These are phyloP conservation scores for Floccularia luteovirens DNA, from an alignment of 768 basidiomycete species.

Conservation along the genomic window DNA sequence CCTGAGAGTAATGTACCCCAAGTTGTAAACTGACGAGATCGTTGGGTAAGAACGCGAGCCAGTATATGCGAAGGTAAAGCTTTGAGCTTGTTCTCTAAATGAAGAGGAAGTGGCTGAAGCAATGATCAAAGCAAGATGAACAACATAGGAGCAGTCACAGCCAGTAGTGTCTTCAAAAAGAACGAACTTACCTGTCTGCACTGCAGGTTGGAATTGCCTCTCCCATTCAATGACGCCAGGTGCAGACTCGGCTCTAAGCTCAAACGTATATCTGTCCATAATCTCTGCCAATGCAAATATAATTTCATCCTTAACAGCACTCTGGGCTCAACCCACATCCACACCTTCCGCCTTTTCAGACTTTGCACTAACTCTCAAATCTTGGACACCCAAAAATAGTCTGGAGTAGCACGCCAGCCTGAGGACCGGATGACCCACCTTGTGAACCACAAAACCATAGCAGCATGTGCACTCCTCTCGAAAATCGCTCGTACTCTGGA, in stretches of 20 bases:
- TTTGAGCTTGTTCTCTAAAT: slow-evolving; percentile 46
- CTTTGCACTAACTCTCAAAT: slow-evolving; percentile 24
- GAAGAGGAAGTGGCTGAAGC: slow-evolving; percentile 52
- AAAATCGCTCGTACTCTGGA: slow-evolving; percentile 26
- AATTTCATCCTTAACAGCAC: slow-evolving; percentile 56
- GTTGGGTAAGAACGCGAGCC: slow-evolving; percentile 27
- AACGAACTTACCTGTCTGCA: slow-evolving; percentile 29
- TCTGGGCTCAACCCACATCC: slow-evolving; percentile 17
- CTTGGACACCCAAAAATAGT: slow-evolving; percentile 56
- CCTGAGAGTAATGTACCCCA: slow-evolving; percentile 45
- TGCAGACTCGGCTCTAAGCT: too few species aligned
- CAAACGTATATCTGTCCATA: slow-evolving; percentile 39
- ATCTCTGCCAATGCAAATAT: slow-evolving; percentile 69
- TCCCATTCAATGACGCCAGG: slow-evolving; percentile 46
- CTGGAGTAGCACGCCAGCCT: slow-evolving; percentile 59
- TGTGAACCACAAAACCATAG: slow-evolving; percentile 48
- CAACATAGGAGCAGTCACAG: slow-evolving; percentile 24
- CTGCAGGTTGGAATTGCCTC: slow-evolving; percentile 55
- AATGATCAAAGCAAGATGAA: slow-evolving; percentile 42
- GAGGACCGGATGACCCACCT: slow-evolving; percentile 58
- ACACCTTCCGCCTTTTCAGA: too few species aligned
- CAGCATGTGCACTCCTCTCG: slow-evolving; percentile 27
- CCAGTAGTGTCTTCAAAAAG: slow-evolving; percentile 2
- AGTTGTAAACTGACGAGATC: slow-evolving; percentile 30
- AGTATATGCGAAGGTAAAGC: slow-evolving; percentile 51